Conservation (phyloP, 2,329 filamentous ascomycete species). For the Rhynchosporium graminicola region DNA sequence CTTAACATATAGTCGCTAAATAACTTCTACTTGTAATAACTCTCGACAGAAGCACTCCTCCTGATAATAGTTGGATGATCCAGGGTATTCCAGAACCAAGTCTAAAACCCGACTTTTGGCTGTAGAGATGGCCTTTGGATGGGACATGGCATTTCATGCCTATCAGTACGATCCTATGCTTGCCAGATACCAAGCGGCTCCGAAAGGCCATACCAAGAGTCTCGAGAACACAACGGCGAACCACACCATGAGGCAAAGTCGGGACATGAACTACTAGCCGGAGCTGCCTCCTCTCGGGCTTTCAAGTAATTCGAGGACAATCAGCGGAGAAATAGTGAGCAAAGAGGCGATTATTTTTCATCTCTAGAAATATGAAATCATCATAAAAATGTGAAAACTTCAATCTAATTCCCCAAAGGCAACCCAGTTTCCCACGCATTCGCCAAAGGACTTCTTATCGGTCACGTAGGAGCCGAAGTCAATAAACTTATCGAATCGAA, state of each 20-base stretch:
- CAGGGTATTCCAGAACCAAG: too few species aligned
- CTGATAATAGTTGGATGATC: too few species aligned
- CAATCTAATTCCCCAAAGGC: slow-evolving; percentile 47
- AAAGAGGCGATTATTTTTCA: background rate
- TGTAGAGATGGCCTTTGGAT: slow-evolving; percentile 37
- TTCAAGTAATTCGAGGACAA: slow-evolving; percentile 80
- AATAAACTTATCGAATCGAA: slow-evolving; percentile 75
- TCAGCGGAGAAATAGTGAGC: slow-evolving; percentile 66
- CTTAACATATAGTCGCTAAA: too few species aligned
- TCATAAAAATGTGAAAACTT: too few species aligned
- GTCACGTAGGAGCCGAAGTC: slow-evolving; percentile 71
- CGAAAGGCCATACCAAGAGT: slow-evolving; percentile 47
- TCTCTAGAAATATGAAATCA: background rate
- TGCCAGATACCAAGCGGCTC: slow-evolving; percentile 43
- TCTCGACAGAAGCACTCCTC: too few species aligned
- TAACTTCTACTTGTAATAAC: too few species aligned
- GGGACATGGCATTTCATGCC: slow-evolving; percentile 24
- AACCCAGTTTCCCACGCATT: slow-evolving; percentile 71
- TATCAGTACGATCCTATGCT: background rate
- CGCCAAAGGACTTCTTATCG: slow-evolving; percentile 76
- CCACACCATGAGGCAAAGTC: slow-evolving; percentile 61
- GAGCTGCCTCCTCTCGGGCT: slow-evolving; percentile 75
- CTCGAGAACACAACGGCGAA: slow-evolving; percentile 46
- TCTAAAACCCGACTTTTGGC: background rate
- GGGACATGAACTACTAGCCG: slow-evolving; percentile 73